phyloP scores from a whole-genome alignment of 768 basidiomycete species.

The Lactarius tabidus region DNA sequence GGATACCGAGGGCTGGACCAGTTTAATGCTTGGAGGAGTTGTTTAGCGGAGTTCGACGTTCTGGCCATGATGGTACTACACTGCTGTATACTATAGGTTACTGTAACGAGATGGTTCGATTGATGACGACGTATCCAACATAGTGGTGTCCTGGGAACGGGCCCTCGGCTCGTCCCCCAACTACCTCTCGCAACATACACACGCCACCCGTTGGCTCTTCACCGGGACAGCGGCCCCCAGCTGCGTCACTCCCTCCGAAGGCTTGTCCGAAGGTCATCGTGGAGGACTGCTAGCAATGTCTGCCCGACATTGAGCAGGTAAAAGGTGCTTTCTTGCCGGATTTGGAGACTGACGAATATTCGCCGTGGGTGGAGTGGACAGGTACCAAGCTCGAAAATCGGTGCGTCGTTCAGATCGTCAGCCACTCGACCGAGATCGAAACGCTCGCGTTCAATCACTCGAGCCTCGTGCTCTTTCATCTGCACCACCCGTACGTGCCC shows the following conservation, averaged over 20 bases:
- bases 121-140: neutral
- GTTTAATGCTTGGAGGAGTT: slow-evolving; percentile 19
- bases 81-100: neutral
- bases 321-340: slow-evolving; percentile 50
- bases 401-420: slow-evolving; percentile 67
- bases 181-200: too few relatives aligned
- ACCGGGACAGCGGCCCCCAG: too few relatives aligned
- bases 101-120: neutral
- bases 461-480: slow-evolving; percentile 82
- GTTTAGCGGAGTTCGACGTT: slow-evolving; percentile 29
- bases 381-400: slow-evolving; percentile 53
- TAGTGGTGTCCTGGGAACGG: too few relatives aligned
- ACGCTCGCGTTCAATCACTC: slow-evolving; percentile 87
- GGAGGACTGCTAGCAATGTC: slow-evolving; percentile 88
- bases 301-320: slow-evolving; percentile 74
- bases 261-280: slow-evolving; percentile 61
- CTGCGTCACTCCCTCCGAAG: too few relatives aligned
- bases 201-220: too few relatives aligned
- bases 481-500: slow-evolving; percentile 65
- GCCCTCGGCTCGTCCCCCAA: too few relatives aligned
- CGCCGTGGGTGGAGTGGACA: too few relatives aligned
- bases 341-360: slow-evolving; percentile 6
- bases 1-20: slow-evolving; percentile 3
- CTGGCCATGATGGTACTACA: too few relatives aligned
- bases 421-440: slow-evolving; percentile 53